Evolutionary conservation across 169 alveolate species (phyloP).

Genomic region (Plasmodium fragile): DNA sequence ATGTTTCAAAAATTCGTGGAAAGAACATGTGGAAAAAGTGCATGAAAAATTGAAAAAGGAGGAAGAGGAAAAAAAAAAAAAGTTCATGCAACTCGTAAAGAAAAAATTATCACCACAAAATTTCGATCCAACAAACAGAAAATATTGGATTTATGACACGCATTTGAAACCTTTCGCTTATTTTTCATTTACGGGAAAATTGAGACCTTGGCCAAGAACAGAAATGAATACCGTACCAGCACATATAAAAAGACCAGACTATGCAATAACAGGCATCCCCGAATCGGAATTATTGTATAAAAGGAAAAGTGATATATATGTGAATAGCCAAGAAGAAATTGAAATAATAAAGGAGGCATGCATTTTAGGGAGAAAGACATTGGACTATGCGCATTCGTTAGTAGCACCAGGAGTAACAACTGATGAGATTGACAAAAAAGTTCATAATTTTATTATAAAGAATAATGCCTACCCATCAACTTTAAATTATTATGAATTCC

Average conservation of each 20-base stretch:
- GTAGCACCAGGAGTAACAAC: constrained; percentile 96
- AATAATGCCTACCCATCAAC: constrained; percentile 99
- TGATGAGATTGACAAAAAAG: constrained; percentile 95
- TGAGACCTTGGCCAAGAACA: constrained; percentile 95
- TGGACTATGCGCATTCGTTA: constrained; percentile 95
- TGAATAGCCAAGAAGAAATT: constrained; percentile 38
- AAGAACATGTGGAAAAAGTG: constrained; percentile 92
- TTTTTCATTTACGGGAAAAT: constrained; percentile 92
- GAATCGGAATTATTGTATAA: constrained; percentile 89
- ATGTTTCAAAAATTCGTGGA: constrained; percentile 95
- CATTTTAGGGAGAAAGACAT: constrained; percentile 93
- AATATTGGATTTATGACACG: constrained; percentile 23
- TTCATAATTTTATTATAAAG: constrained; percentile 93
- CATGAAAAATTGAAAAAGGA: constrained; percentile 68
- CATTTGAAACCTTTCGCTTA: constrained; percentile 82
- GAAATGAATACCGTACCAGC: constrained; percentile 93
- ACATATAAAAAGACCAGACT: constrained; percentile 96
- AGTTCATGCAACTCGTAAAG: constrained; percentile 4
- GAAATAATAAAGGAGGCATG: constrained; percentile 91
- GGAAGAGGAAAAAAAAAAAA: constrained; percentile 16
- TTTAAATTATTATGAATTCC: constrained; percentile 96
- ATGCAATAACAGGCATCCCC: constrained; percentile 95
- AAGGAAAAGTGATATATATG: constrained; percentile 72
- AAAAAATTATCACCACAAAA: constrained; percentile 20
- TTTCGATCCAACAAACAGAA: constrained; percentile 31